phyloP scores from a whole-genome alignment of 1,284 basidiomycete species.

The Cutaneotrichosporon arboriforme region DNA sequence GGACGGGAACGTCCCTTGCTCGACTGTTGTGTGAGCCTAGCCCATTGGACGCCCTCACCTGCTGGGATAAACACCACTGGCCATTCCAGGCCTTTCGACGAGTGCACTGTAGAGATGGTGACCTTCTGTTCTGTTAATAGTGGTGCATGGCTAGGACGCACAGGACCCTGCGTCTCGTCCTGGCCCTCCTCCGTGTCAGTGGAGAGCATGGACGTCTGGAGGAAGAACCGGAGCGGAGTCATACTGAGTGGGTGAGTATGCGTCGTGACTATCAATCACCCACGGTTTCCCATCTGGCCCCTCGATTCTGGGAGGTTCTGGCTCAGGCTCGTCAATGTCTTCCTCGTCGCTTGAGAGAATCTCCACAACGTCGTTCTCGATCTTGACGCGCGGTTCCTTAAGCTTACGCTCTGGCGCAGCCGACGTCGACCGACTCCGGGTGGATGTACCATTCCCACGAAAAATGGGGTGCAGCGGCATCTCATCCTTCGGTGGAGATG shows the following conservation, averaged over 20 bases:
- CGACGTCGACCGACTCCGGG: conserved; percentile 16
- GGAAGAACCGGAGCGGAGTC: conserved; percentile 69
- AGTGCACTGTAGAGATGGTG: conserved; percentile 79
- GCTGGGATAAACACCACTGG: conserved; percentile 55
- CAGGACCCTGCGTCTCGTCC: conserved; percentile 36
- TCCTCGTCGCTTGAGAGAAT: conserved; percentile 38
- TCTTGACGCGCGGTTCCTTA: conserved; percentile 1
- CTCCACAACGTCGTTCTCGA: conserved; percentile 30
- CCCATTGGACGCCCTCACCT: conserved; percentile 22
- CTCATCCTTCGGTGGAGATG: background rate
- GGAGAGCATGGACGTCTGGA: conserved; percentile 77
- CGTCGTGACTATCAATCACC: background rate
- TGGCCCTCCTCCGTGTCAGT: conserved; percentile 68
- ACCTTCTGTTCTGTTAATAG: conserved; percentile 58
- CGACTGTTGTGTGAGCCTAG: conserved; percentile 52
- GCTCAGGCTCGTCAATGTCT: conserved; percentile 13
- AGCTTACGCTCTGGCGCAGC: background rate
- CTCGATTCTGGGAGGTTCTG: background rate
- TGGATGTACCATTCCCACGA: conserved; percentile 1
- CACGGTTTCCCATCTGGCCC: conserved; percentile 13
- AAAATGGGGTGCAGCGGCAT: conserved; percentile 34
- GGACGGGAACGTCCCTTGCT: conserved; percentile 72
- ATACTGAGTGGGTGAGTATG: conserved; percentile 44
- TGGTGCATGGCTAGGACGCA: background rate
- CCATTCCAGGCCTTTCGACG: conserved; percentile 90